Evolutionary conservation across 73 alveolate species (phyloP).

Genomic region (Tetrahymena borealis): DNA sequence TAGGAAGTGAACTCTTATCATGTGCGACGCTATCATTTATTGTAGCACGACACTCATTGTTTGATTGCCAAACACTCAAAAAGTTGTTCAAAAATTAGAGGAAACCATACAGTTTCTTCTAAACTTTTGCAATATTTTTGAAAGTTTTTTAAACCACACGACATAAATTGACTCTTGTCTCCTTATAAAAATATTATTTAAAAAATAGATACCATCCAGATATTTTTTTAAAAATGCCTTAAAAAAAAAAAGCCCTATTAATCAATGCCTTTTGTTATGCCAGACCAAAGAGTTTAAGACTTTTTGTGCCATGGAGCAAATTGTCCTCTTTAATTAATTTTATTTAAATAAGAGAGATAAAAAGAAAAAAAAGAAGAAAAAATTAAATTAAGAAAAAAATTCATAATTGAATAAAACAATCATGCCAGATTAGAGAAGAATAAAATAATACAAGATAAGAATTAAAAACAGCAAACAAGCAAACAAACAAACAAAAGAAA

Average conservation of each 20-base stretch:
- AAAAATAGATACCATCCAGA: background rate
- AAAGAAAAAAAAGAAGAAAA: background rate
- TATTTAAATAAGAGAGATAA: background rate
- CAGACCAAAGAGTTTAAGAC: background rate
- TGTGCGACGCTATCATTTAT: background rate
- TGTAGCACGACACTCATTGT: conserved; percentile 1
- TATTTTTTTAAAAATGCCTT: background rate
- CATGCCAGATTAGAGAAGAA: background rate
- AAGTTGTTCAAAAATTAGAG: background rate
- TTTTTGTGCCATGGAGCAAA: background rate
- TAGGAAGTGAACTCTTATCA: background rate
- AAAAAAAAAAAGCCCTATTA: background rate
- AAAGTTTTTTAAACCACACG: background rate
- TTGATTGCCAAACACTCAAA: conserved; percentile 2
- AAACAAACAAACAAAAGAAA: too few relatives aligned
- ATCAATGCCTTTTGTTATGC: background rate
- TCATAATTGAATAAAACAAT: background rate
- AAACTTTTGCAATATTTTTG: background rate
- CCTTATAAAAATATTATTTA: background rate
- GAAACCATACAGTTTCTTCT: background rate
- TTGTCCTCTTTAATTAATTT: background rate
- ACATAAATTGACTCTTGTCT: background rate
- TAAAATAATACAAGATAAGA: background rate
- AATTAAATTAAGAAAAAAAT: background rate
- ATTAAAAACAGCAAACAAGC: background rate